These are phyloP conservation scores for Apiospora rasikravindrae DNA, from an alignment of 2,329 filamentous ascomycete species.

Conservation along the genomic window DNA sequence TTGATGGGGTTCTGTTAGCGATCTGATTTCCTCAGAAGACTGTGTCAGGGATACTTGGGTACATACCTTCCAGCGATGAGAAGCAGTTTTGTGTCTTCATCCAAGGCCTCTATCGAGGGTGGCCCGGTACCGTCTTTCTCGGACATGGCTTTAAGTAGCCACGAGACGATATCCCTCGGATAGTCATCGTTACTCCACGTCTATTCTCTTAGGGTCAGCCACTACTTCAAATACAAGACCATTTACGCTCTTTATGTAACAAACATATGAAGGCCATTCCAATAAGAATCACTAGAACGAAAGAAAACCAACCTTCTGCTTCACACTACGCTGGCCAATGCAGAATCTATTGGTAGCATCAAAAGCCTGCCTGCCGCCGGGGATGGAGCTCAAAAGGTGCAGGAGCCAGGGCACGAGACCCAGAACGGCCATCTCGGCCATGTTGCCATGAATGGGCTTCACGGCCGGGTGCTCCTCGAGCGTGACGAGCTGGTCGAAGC, in stretches of 20 bases:
- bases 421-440: slow-evolving; percentile 40
- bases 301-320: slow-evolving; percentile 33
- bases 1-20: not conserved
- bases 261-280: too few relatives aligned
- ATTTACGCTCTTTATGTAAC: not conserved
- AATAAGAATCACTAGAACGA: not conserved
- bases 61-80: slow-evolving; percentile 35
- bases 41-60: not conserved
- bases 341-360: not conserved
- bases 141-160: slow-evolving; percentile 44
- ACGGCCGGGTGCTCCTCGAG: slow-evolving; percentile 39
- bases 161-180: slow-evolving; percentile 44
- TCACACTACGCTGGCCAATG: slow-evolving; percentile 21
- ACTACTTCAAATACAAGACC: not conserved
- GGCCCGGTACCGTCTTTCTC: slow-evolving; percentile 43
- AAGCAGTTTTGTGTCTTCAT: slow-evolving; percentile 40
- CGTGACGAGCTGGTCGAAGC: slow-evolving; percentile 31
- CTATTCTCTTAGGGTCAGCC: slow-evolving; percentile 21
- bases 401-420: slow-evolving; percentile 43
- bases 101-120: slow-evolving; percentile 35
- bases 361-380: slow-evolving; percentile 33
- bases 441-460: slow-evolving; percentile 40
- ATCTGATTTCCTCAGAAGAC: not conserved
- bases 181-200: slow-evolving; percentile 25
- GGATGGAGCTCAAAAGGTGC: slow-evolving; percentile 37